Percentiles rank a stretch among this genome's conserved stretches.
These are phyloP conservation scores for Sorghum bicolor DNA, from an alignment of 176 grass and related monocot genomes.

Conservation along the genomic window Sorghum_bicolor_NCBIv3 NC_012872.2:62039501-62040000, in stretches of 20 bases:
- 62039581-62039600: slow-evolving; percentile 22
- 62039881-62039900: too few relatives aligned
- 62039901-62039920: neutral
- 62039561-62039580: neutral
- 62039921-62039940: neutral
- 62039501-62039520: slow-evolving; percentile 32
- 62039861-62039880: neutral
- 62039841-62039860: neutral
- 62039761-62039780: neutral
- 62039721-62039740: too few relatives aligned
- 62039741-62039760: neutral
- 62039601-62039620: slow-evolving; percentile 33
- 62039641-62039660: neutral
- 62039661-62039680: slow-evolving; percentile 19
- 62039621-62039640: slow-evolving; percentile 6
- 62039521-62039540: neutral
- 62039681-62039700: neutral
- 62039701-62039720: neutral
- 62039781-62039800: neutral
- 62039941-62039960: slow-evolving; percentile 37
- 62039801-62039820: neutral
- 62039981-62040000: slow-evolving; percentile 22
- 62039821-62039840: neutral
- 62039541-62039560: neutral
- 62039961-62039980: slow-evolving; percentile 29